Percentiles rank a stretch among this genome's conserved stretches.
Evolutionary conservation across 345 rosid genomes (phyloP).

Genomic region (Eutrema heterophyllum): DNA sequence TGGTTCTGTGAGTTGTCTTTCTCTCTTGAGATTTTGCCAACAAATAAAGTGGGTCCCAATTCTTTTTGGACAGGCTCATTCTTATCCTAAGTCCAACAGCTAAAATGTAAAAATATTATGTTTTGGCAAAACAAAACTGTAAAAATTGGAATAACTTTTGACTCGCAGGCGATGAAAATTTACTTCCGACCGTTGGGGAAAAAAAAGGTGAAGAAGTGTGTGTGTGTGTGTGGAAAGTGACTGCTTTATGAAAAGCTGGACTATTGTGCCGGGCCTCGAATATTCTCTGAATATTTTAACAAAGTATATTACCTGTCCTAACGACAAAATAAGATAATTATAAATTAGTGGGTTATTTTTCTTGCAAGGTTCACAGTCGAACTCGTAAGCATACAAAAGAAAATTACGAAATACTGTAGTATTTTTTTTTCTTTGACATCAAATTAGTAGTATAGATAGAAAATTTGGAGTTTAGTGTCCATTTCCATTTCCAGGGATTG

Average conservation of each 20-base stretch:
- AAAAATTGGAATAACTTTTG: not conserved
- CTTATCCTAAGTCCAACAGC: not conserved
- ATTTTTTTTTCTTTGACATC: no score
- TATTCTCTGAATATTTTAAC: not conserved
- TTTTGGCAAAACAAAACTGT: not conserved
- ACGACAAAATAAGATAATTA: constrained; percentile 7
- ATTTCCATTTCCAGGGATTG: not conserved
- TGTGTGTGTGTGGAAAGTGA: not conserved
- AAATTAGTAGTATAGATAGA: not conserved
- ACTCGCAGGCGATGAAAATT: not conserved
- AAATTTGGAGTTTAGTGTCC: not conserved
- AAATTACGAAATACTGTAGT: not conserved
- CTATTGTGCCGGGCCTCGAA: constrained; percentile 5
- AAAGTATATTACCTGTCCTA: not conserved
- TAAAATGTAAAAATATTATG: not conserved
- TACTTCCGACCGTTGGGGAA: constrained; percentile 16
- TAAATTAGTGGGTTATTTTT: not conserved
- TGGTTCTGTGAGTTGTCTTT: not conserved
- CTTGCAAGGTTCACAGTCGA: not conserved
- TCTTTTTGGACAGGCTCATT: not conserved
- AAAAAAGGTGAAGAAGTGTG: not conserved
- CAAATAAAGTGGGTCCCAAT: not conserved
- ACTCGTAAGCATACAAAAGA: not conserved
- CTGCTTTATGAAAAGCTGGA: constrained; percentile 17
- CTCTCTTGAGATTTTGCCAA: not conserved